A percentile compares a stretch with the other conserved stretches of the same genome.
phyloP scores from a whole-genome alignment of 2,329 filamentous ascomycete species.

The Chaetomium olivaceum region DNA sequence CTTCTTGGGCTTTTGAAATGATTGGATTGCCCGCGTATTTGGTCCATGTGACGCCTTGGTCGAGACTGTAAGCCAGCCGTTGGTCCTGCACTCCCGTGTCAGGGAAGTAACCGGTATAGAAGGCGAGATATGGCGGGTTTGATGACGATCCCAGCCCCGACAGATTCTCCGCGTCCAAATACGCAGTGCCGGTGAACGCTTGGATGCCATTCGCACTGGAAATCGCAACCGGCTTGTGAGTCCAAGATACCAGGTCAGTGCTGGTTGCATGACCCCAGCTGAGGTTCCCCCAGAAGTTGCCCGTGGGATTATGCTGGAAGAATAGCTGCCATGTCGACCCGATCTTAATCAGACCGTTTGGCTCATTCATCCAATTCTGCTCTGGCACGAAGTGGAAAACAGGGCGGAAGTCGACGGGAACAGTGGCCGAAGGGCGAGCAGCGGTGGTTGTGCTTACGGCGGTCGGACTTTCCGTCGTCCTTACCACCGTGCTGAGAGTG shows the following conservation, averaged over 20 bases:
- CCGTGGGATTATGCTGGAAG: slow-evolving; percentile 11
- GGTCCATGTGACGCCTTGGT: slow-evolving; percentile 11
- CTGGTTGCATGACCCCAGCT: slow-evolving; percentile 13
- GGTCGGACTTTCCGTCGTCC: not conserved
- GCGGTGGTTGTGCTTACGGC: not conserved
- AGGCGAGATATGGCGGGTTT: slow-evolving; percentile 12
- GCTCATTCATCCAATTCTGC: slow-evolving; percentile 15
- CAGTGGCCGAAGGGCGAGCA: not conserved
- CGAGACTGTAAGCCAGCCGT: slow-evolving; percentile 12
- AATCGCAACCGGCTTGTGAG: slow-evolving; percentile 10
- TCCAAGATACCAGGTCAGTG: slow-evolving; percentile 10
- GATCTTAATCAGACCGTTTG: slow-evolving; percentile 13
- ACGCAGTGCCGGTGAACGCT: slow-evolving; percentile 10
- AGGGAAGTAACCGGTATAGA: slow-evolving; percentile 9
- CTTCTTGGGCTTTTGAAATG: slow-evolving; percentile 9
- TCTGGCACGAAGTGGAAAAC: slow-evolving; percentile 17
- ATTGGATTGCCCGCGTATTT: slow-evolving; percentile 6
- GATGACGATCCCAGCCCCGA: slow-evolving; percentile 8
- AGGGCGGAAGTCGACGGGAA: slow-evolving; percentile 12
- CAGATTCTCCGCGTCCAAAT: slow-evolving; percentile 2
- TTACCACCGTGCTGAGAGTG: not conserved
- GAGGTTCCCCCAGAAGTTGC: slow-evolving; percentile 11
- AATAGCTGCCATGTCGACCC: slow-evolving; percentile 11
- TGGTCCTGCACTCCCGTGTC: slow-evolving; percentile 8
- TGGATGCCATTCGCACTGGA: slow-evolving; percentile 11